Conservation (phyloP, 1,139 yeast species). For the Protomyces inouyei region DNA sequence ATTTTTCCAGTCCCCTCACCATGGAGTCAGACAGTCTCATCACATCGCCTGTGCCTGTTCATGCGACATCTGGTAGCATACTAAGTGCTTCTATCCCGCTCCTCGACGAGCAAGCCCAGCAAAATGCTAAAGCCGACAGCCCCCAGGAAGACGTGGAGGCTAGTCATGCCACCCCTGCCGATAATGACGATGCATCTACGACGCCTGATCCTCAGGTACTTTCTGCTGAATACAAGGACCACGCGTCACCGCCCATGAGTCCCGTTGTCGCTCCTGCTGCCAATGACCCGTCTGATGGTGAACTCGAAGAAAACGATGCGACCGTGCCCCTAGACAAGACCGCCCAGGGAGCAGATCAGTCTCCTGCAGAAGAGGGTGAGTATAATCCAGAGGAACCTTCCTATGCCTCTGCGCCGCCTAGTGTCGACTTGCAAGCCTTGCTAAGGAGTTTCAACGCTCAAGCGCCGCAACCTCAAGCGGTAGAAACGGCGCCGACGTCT, state of each 20-base stretch:
- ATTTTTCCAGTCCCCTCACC: not conserved
- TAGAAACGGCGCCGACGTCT: not conserved
- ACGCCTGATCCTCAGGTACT: not conserved
- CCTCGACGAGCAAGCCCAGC: not conserved
- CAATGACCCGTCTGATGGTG: not conserved
- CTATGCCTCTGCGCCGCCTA: constrained; percentile 4
- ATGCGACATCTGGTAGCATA: not conserved
- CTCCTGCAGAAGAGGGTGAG: not conserved
- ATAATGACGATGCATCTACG: not conserved
- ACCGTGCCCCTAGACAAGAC: not conserved
- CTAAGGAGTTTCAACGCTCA: constrained; percentile 4
- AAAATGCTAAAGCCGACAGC: not conserved
- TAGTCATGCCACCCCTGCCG: not conserved
- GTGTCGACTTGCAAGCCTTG: constrained; percentile 19
- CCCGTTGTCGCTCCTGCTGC: not conserved
- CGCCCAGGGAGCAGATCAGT: not conserved
- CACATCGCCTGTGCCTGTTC: not conserved
- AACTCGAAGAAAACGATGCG: not conserved
- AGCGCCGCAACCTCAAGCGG: not conserved
- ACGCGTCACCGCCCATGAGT: not conserved
- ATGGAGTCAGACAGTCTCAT: not conserved
- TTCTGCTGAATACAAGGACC: not conserved
- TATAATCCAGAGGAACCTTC: not conserved
- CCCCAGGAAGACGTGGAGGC: not conserved
- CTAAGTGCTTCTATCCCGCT: not conserved